Evolutionary conservation across 768 basidiomycete species (phyloP), one percentile per base, ranked within the genome.

Genomic region (Rhizopogon roseolus): DNA sequence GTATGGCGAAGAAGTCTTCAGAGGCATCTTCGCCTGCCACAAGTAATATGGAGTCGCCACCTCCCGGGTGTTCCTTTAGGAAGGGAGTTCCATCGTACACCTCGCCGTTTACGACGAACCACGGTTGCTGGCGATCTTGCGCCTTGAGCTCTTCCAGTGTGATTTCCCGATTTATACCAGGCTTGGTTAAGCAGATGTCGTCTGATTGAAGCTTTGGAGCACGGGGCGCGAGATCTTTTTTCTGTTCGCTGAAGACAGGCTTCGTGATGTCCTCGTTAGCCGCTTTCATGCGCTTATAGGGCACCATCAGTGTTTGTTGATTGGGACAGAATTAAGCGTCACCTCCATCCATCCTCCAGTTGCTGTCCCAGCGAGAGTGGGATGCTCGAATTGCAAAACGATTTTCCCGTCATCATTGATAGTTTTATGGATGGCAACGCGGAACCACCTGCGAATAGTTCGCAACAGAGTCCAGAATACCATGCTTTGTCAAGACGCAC

Each of bases 1-100:
- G 84, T 50, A 85, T 83, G 0, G 81, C 79, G 64, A 83, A 71
- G 64, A 85, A 86, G 54, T 86, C 83, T 13, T 85, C 84, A 1
- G 81, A 79, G 3, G 79, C 78, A 56, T 86, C 84, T 56, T 82
- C 72, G 0, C 82, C 82, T 1, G 81, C 81, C 9, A 79, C 76
- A 17, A 80, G 67, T 13, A 71, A 64, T 52, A 85, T 86, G 2
- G 80, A 79, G 51, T 80, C 75, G 0, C 72, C 68, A 1, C 84
- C 82, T 6, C 82, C 83, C 0, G 84, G 84, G 60, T 86, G 84
- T 13, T 80, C 78, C 5, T 74, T 68, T 41, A 84, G 66, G 57
- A 75, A 84, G 6, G 60, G 63, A 0, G 78, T 78, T 4, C 73
- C 79, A 43, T 82, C 76, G 58, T 84, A 84, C 6, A 81, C 80